Evolutionary conservation across 2,329 filamentous ascomycete genomes (phyloP).

Genomic region (Orbilia ellipsospora): DNA sequence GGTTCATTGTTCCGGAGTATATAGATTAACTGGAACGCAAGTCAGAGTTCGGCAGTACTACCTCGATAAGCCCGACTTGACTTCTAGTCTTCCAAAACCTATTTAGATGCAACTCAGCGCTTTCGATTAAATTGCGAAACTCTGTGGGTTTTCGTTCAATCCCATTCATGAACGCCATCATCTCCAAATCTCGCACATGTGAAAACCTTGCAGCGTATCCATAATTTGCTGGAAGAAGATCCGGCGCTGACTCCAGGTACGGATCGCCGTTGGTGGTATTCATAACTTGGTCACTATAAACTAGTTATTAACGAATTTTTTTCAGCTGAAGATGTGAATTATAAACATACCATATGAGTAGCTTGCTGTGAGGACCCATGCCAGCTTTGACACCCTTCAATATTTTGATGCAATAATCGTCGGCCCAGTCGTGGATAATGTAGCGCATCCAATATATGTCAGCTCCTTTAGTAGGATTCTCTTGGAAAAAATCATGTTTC

Average conservation of each 20-base stretch:
- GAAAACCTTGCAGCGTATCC: slow-evolving; percentile 61
- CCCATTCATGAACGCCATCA: slow-evolving; percentile 62
- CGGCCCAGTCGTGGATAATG: slow-evolving; percentile 59
- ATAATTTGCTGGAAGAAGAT: slow-evolving; percentile 61
- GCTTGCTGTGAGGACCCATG: slow-evolving; percentile 44
- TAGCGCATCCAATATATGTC: slow-evolving; percentile 58
- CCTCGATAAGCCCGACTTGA: slow-evolving; percentile 60
- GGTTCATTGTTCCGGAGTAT: too few species aligned
- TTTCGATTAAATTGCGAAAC: slow-evolving; percentile 59
- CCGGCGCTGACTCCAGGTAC: slow-evolving; percentile 60
- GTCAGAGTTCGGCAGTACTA: slow-evolving; percentile 45
- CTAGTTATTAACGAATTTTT: neutral
- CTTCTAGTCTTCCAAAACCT: slow-evolving; percentile 61
- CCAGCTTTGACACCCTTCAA: slow-evolving; percentile 56
- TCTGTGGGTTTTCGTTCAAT: slow-evolving; percentile 62
- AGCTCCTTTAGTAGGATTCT: slow-evolving; percentile 58
- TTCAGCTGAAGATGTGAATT: too few species aligned
- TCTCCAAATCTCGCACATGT: slow-evolving; percentile 60
- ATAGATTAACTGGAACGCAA: neutral
- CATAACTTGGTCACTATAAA: slow-evolving; percentile 61
- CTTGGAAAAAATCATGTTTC: slow-evolving; percentile 58
- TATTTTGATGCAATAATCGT: slow-evolving; percentile 56
- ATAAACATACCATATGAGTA: slow-evolving; percentile 47
- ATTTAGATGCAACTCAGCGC: slow-evolving; percentile 60
- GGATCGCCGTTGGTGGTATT: slow-evolving; percentile 61